Base-by-base conservation (phyloP, 1,284 basidiomycete species). In the Vanrija sp. region DNA sequence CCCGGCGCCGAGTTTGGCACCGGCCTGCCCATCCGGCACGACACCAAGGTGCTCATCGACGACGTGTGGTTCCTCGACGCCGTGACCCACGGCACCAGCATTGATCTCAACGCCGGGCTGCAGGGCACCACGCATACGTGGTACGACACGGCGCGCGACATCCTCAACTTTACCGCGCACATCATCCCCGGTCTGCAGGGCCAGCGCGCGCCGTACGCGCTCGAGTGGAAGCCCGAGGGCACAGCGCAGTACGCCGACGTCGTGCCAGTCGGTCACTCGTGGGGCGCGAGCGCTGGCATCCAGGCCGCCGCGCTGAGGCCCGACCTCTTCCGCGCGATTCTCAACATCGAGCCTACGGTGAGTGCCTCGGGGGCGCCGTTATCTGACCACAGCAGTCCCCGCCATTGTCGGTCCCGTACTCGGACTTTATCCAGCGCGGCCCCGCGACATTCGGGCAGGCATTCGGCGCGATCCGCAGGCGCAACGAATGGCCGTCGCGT, bases 1-100 rank as follows among this genome's bases (percentile, higher is more conserved):
- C 36, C 42, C 7, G 49, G 36, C 9, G 20, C 36, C n/a, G 27
- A 39, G 16, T 58, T 54, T 24, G 56, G 56, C 1, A 58, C 56
- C 0, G 42, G n/a, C 14, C 20, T 24, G 6, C 20, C 35, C 6
- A 47, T 51, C 2, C 19, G 20, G 2, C 6, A 19, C 3, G 7
- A 20, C 9, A 19, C 46, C 0, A n/a, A 25, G 10, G 49, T 54
- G 4, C 18, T 53, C 18, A 71, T 92, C 12, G 84, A 87, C 62
- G 89, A 93, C 66, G 79, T 91, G 15, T 92, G 88, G 88, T 72
- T 82, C 1, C 82, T 88, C 75, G 90, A 93, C 60, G 80, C 85
- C 38, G 79, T 84, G 4, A 84, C 88, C 56, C 87, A 90, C 51
- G 89, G 87, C 0, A 87, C 89, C 51, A 81, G 85, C 15, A 84